Percentiles rank a stretch among this genome's conserved stretches.
Evolutionary conservation across 73 alveolate genomes (phyloP).

Genomic region (Paraurostyla sp.): DNA sequence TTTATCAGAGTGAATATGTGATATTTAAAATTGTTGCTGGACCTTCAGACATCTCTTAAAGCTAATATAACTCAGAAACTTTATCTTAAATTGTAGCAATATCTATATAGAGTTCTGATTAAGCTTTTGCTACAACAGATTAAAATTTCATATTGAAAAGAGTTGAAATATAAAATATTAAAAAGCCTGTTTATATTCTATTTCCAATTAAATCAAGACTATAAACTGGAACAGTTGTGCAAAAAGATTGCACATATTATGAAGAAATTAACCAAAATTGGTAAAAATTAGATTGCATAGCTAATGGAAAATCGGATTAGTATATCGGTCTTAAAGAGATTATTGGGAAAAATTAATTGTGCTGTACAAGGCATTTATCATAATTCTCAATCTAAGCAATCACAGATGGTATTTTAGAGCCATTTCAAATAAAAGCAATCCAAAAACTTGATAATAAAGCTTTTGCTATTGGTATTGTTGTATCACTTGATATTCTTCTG

Average conservation of each 20-base stretch:
- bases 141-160: neutral
- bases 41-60: neutral
- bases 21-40: neutral
- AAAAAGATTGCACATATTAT: neutral
- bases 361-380: conserved; percentile 11
- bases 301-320: neutral
- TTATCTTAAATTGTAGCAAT: neutral
- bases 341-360: neutral
- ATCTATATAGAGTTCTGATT: neutral
- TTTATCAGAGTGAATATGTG: neutral
- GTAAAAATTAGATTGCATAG: neutral
- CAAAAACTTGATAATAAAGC: neutral
- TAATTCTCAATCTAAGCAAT: neutral
- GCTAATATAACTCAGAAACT: neutral
- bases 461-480: neutral
- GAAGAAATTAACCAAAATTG: neutral
- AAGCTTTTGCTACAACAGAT: neutral
- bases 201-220: neutral
- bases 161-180: neutral
- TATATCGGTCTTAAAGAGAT: neutral
- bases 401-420: neutral
- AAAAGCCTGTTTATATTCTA: neutral
- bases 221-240: neutral
- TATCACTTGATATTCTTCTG: neutral
- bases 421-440: neutral